Percentiles rank a stretch among this genome's conserved stretches.
Evolutionary conservation across 495 filamentous ascomycete species (phyloP).

Genomic region (Xylaria castorea): DNA sequence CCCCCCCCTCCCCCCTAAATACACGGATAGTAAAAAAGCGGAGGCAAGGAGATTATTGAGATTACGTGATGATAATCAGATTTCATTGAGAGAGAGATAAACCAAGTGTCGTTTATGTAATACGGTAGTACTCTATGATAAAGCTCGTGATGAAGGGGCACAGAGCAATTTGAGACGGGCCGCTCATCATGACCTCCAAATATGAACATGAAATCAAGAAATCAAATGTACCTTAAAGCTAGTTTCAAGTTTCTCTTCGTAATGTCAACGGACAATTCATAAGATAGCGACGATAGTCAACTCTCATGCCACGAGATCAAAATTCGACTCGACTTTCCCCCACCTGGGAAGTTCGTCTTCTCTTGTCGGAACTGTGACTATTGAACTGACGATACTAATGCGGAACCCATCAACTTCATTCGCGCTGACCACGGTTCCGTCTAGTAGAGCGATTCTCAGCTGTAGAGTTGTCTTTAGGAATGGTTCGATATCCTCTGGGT

Average conservation of each 20-base stretch:
- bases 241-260: conserved; percentile 15
- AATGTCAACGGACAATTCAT: neutral
- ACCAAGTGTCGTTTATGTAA: neutral
- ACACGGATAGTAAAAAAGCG: neutral
- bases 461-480: conserved; percentile 55
- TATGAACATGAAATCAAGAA: conserved; percentile 27
- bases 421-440: conserved; percentile 37
- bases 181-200: conserved; percentile 2
- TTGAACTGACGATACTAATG: conserved; percentile 51
- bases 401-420: conserved; percentile 40
- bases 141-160: neutral
- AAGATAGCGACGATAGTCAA: neutral
- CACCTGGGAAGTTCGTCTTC: conserved; percentile 53
- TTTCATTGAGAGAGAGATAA: neutral
- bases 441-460: conserved; percentile 44
- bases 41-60: neutral
- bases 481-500: conserved; percentile 46
- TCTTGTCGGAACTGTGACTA: conserved; percentile 44
- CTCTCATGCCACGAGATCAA: conserved; percentile 37
- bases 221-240: conserved; percentile 17
- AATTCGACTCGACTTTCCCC: conserved; percentile 42
- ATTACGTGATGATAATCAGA: neutral
- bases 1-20: neutral
- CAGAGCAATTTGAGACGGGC: neutral
- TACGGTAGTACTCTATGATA: neutral